Percentiles rank a stretch among this genome's conserved stretches.
phyloP scores from a whole-genome alignment of 202 grass and related monocot genomes.

The Zizania palustris region DNA sequence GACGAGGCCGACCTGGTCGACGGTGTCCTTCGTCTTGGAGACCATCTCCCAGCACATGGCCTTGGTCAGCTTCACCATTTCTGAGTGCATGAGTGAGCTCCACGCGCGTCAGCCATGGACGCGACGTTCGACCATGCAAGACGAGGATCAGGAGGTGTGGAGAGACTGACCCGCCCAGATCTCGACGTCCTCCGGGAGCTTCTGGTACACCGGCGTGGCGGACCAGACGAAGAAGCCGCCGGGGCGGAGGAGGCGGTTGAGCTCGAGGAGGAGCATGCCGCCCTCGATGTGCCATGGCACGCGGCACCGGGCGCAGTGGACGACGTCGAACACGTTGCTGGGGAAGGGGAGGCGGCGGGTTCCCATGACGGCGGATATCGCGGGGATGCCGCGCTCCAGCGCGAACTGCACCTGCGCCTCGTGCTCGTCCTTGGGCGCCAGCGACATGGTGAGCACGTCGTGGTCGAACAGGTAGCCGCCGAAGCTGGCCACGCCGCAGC shows the following conservation, averaged over 20 bases:
- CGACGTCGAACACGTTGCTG: slow-evolving; percentile 68
- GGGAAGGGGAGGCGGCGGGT: slow-evolving; percentile 82
- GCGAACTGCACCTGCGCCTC: slow-evolving; percentile 99
- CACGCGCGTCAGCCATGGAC: slow-evolving; percentile 4
- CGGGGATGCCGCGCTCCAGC: slow-evolving; percentile 90
- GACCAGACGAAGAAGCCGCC: slow-evolving; percentile 97
- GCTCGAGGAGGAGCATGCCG: slow-evolving; percentile 80
- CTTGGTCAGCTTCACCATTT: slow-evolving; percentile 67
- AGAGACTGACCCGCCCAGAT: slow-evolving; percentile 74
- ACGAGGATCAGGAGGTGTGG: neutral
- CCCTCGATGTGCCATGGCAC: slow-evolving; percentile 93
- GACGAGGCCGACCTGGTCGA: slow-evolving; percentile 76
- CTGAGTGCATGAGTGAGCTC: slow-evolving; percentile 38
- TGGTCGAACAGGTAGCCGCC: slow-evolving; percentile 85
- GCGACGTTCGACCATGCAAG: neutral
- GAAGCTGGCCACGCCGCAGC: slow-evolving; percentile 91
- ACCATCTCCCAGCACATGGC: slow-evolving; percentile 96
- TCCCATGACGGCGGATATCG: slow-evolving; percentile 93
- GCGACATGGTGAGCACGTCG: slow-evolving; percentile 80
- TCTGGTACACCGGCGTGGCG: slow-evolving; percentile 89
- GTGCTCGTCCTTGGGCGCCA: slow-evolving; percentile 96
- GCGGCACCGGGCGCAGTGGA: slow-evolving; percentile 94
- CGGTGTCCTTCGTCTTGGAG: slow-evolving; percentile 65
- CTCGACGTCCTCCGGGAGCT: slow-evolving; percentile 73
- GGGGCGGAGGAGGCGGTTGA: slow-evolving; percentile 80